Evolutionary conservation across 345 rosid genomes (phyloP).

Genomic region (Zanthoxylum bungeanum): DNA sequence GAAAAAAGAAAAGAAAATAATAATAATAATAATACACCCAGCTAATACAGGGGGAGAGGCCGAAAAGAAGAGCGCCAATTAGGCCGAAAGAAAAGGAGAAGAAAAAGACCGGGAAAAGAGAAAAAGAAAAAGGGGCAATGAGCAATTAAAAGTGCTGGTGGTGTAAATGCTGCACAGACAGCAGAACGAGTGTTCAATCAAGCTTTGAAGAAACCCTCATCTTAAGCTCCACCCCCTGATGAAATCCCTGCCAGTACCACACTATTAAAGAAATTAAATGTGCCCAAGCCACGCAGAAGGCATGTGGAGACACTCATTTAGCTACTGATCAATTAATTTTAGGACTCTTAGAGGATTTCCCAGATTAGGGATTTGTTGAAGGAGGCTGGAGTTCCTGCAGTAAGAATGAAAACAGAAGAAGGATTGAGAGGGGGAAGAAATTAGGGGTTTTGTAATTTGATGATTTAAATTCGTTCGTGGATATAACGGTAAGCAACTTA

Average conservation of each 20-base stretch:
- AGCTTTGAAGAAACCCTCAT: conserved; percentile 71
- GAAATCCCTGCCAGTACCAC: conserved; percentile 70
- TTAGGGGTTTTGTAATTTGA: too few relatives aligned
- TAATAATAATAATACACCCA: too few relatives aligned
- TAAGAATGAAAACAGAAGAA: conserved; percentile 62
- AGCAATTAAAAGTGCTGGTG: conserved; percentile 53
- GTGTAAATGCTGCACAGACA: conserved; percentile 55
- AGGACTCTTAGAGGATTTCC: conserved; percentile 85
- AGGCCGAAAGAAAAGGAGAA: too few relatives aligned
- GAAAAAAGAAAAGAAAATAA: too few relatives aligned
- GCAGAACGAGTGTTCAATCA: conserved; percentile 66
- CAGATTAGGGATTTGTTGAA: conserved; percentile 63
- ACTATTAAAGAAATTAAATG: conserved; percentile 66
- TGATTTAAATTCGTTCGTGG: too few relatives aligned
- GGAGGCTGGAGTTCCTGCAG: conserved; percentile 58
- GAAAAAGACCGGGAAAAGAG: too few relatives aligned
- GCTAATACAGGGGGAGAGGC: too few relatives aligned
- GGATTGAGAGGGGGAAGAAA: too few relatives aligned
- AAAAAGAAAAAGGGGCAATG: too few relatives aligned
- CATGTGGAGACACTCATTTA: conserved; percentile 61
- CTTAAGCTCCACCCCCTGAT: conserved; percentile 77
- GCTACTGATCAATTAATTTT: conserved; percentile 77
- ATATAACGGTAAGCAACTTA: too few relatives aligned
- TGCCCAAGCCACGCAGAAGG: conserved; percentile 72
- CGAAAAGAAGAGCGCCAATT: too few relatives aligned